Evolutionary conservation across 305 asterid species (phyloP).

Genomic region (Fraxinus greggii): DNA sequence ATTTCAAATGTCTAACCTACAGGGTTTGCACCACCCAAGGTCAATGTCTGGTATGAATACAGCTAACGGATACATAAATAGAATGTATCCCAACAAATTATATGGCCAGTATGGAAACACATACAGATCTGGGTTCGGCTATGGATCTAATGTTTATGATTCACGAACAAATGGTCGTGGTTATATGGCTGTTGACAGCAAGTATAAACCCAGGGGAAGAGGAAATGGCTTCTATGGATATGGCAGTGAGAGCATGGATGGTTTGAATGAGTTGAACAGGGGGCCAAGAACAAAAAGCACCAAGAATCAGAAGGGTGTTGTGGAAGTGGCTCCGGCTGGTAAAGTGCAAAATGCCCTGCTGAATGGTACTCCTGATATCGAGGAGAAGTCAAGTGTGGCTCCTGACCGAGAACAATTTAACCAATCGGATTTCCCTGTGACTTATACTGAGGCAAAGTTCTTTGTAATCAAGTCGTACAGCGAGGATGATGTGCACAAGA

Average conservation of each 20-base stretch:
- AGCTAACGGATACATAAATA: slow-evolving; percentile 47
- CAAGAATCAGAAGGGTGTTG: slow-evolving; percentile 46
- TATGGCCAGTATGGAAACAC: slow-evolving; percentile 57
- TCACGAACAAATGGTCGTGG: slow-evolving; percentile 46
- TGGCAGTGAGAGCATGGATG: slow-evolving; percentile 57
- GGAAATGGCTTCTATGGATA: slow-evolving; percentile 48
- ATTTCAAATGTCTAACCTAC: slow-evolving; percentile 3
- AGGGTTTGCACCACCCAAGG: slow-evolving; percentile 56
- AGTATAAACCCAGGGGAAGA: slow-evolving; percentile 63
- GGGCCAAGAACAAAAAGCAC: slow-evolving; percentile 64
- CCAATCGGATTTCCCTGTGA: slow-evolving; percentile 37
- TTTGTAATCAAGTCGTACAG: slow-evolving; percentile 73
- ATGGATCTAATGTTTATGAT: slow-evolving; percentile 50
- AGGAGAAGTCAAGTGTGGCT: slow-evolving; percentile 27
- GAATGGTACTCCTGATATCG: slow-evolving; percentile 36
- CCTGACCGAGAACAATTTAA: slow-evolving; percentile 59
- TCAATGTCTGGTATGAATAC: slow-evolving; percentile 45
- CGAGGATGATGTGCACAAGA: slow-evolving; percentile 78
- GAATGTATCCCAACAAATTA: slow-evolving; percentile 54
- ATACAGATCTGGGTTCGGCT: slow-evolving; percentile 52
- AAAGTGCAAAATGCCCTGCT: slow-evolving; percentile 53
- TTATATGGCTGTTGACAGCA: slow-evolving; percentile 57
- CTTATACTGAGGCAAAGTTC: slow-evolving; percentile 54
- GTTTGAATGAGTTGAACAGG: slow-evolving; percentile 66
- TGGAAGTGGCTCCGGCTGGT: slow-evolving; percentile 46